Percentiles rank a stretch among this genome's conserved stretches.
Evolutionary conservation across 225 moss, liverwort and hornwort species (phyloP).

Genomic region (Pseudoscleropodium purum): DNA sequence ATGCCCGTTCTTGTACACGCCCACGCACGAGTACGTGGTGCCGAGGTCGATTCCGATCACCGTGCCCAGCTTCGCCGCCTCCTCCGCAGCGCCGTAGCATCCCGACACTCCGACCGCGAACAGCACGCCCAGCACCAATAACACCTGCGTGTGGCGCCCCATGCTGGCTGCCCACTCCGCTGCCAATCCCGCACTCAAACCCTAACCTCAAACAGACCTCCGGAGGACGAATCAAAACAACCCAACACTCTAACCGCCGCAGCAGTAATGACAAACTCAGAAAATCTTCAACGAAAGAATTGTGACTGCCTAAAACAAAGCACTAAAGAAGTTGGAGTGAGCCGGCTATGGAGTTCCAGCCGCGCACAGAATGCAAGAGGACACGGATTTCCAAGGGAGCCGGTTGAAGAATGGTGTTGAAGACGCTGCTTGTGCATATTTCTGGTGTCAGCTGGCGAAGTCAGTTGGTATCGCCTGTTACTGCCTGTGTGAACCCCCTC

Average conservation of each 20-base stretch:
- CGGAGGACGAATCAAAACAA: background rate
- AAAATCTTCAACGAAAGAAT: background rate
- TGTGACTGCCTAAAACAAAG: background rate
- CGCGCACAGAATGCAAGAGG: background rate
- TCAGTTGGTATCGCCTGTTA: background rate
- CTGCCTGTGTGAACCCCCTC: background rate
- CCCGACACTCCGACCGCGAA: background rate
- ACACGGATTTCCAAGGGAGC: rapidly evolving
- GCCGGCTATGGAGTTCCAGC: background rate
- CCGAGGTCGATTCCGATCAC: background rate
- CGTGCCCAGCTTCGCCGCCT: background rate
- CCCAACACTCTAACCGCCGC: background rate
- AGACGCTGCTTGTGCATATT: background rate
- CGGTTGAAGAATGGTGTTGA: background rate
- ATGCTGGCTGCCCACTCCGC: background rate
- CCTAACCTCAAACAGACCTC: background rate
- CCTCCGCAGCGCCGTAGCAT: background rate
- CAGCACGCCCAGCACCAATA: background rate
- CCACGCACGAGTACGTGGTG: background rate
- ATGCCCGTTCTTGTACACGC: background rate
- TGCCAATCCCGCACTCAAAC: background rate
- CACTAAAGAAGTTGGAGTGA: too few species aligned
- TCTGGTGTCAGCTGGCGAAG: background rate
- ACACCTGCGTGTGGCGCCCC: background rate
- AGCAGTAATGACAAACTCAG: too few species aligned